phyloP scores from a whole-genome alignment of 2,329 filamentous ascomycete species.

The Aspergillus costaricaensis region DNA sequence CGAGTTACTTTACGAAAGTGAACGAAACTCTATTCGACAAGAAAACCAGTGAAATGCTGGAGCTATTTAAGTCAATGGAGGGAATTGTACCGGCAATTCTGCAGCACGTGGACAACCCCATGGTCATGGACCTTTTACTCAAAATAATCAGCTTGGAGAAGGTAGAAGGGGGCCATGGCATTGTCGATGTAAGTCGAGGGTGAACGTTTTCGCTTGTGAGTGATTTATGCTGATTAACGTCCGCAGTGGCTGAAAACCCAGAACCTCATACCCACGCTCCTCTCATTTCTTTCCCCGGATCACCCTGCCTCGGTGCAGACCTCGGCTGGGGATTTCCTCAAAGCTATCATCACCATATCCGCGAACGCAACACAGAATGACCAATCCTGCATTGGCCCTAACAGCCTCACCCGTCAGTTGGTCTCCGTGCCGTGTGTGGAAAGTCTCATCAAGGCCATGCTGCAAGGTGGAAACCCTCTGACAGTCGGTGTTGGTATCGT shows the following conservation, averaged over 20 bases:
- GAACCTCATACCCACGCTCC: slow-evolving; percentile 79
- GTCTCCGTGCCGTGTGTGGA: slow-evolving; percentile 84
- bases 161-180: slow-evolving; percentile 83
- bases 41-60: slow-evolving; percentile 96
- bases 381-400: slow-evolving; percentile 97
- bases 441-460: slow-evolving; percentile 86
- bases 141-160: slow-evolving; percentile 98
- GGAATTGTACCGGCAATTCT: slow-evolving; percentile 82
- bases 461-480: slow-evolving; percentile 86
- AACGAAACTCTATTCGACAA: slow-evolving; percentile 97
- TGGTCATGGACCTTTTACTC: slow-evolving; percentile 95
- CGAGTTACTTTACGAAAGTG: slow-evolving; percentile 97
- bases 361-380: slow-evolving; percentile 98
- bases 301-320: slow-evolving; percentile 91
- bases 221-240: slow-evolving; percentile 8
- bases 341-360: slow-evolving; percentile 98
- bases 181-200: slow-evolving; percentile 73
- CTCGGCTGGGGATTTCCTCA: slow-evolving; percentile 94
- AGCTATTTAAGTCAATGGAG: slow-evolving; percentile 80
- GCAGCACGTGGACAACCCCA: slow-evolving; percentile 92
- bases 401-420: slow-evolving; percentile 91
- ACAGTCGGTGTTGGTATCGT: slow-evolving; percentile 96
- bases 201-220: neutral
- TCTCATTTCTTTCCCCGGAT: slow-evolving; percentile 83
- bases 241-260: slow-evolving; percentile 85